Percentiles rank a stretch among this genome's conserved stretches.
These are phyloP conservation scores for Arxiozyma telluris DNA, from an alignment of 1,139 yeast genomes.

Conservation along the genomic window DNA sequence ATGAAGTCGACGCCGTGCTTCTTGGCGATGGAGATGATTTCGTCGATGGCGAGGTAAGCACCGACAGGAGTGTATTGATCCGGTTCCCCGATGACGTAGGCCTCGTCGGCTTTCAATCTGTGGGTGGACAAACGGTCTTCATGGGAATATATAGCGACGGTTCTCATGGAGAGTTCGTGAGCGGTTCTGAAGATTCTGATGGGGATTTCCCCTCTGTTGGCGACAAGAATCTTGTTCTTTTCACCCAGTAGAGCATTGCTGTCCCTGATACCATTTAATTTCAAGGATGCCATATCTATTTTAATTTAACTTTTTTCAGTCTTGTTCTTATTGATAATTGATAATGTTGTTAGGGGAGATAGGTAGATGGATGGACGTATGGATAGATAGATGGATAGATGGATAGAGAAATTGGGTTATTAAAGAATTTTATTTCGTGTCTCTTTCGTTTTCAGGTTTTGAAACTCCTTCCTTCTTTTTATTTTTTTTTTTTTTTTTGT, in stretches of 20 bases:
- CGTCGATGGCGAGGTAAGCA: conserved; percentile 93
- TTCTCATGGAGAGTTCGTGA: conserved; percentile 94
- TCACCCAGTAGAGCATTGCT: conserved; percentile 10
- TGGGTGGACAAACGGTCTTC: conserved; percentile 95
- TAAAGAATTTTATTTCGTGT: no score
- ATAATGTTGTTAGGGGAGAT: no score
- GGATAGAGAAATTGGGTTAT: no score
- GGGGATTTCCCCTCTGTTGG: conserved; percentile 94
- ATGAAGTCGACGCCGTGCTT: conserved; percentile 87
- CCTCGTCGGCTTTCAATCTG: conserved; percentile 85
- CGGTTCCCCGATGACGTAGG: conserved; percentile 81
- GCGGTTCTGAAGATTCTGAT: conserved; percentile 91
- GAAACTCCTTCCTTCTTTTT: no score
- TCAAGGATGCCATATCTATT: background rate
- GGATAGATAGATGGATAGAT: no score
- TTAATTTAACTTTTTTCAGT: no score
- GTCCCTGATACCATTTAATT: conserved; percentile 11
- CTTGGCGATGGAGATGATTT: conserved; percentile 83
- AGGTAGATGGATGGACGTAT: no score
- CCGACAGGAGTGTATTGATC: conserved; percentile 93
- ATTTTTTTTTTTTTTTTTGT: no score
- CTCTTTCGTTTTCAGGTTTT: no score
- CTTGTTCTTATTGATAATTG: no score
- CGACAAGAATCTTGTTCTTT: conserved; percentile 67
- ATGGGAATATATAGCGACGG: conserved; percentile 94